These are phyloP conservation scores for Effrenium voratum DNA, from an alignment of 73 alveolate species.

Conservation along the genomic window DNA sequence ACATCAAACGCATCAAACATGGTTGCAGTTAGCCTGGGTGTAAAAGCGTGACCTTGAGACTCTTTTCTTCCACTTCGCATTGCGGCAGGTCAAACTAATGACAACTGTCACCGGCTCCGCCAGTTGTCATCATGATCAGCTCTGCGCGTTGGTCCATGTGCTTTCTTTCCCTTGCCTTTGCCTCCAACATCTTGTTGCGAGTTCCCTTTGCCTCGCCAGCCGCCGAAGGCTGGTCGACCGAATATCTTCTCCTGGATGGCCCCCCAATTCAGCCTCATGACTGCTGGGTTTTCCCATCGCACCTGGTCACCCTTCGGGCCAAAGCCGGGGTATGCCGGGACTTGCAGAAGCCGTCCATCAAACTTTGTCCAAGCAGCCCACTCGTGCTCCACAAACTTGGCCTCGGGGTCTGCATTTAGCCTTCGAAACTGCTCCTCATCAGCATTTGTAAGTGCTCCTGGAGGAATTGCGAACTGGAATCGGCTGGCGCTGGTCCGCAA, in stretches of 20 bases:
- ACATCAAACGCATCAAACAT: no score
- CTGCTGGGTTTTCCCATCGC: neutral
- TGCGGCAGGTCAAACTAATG: no score
- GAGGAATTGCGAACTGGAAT: neutral
- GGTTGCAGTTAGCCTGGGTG: no score
- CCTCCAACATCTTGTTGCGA: neutral
- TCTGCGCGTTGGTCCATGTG: neutral
- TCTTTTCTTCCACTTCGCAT: no score
- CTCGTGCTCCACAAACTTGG: neutral
- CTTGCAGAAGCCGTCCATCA: neutral
- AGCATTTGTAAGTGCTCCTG: neutral
- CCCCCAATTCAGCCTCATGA: neutral
- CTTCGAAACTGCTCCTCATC: neutral
- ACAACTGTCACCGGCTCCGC: conserved; percentile 1
- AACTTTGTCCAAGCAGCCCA: neutral
- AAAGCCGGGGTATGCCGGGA: neutral
- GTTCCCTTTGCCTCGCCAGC: no score
- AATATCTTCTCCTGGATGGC: neutral
- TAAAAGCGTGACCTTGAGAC: no score
- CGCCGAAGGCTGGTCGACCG: no score
- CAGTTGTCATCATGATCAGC: neutral
- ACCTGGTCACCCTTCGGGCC: neutral
- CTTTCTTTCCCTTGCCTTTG: neutral
- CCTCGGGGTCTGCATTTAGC: neutral
- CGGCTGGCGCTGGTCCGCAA: neutral